A percentile compares a stretch with the other conserved stretches of the same genome.
Evolutionary conservation across 305 asterid genomes (phyloP).

Genomic region (Fraxinus platypoda): DNA sequence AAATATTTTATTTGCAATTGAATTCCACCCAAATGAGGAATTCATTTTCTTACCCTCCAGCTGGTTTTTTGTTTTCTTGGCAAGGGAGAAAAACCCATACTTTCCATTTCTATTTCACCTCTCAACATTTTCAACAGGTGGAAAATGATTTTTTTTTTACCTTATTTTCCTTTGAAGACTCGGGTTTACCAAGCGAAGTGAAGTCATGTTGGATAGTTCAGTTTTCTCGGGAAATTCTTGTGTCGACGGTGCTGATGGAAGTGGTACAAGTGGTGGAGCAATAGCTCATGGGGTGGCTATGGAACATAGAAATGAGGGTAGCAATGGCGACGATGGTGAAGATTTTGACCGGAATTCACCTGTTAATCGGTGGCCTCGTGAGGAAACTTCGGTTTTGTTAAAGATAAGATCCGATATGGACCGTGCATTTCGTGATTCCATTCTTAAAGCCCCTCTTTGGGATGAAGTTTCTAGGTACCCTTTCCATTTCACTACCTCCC

Average conservation of each 20-base stretch:
- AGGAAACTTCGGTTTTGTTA: conserved; percentile 70
- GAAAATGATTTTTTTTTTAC: conserved; percentile 6
- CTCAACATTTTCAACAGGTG: neutral
- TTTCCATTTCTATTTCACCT: no score
- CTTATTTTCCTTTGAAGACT: neutral
- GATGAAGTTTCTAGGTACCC: conserved; percentile 68
- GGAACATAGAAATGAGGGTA: conserved; percentile 33
- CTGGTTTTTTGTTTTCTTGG: no score
- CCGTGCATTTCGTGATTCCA: conserved; percentile 59
- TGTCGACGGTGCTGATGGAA: conserved; percentile 9
- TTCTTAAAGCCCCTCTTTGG: conserved; percentile 74
- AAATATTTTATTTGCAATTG: no score
- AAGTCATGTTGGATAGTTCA: conserved; percentile 46
- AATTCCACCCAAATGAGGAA: no score
- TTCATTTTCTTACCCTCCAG: no score
- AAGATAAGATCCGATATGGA: conserved; percentile 80
- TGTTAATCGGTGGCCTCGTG: conserved; percentile 74
- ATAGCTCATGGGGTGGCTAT: conserved; percentile 26
- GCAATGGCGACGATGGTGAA: conserved; percentile 32
- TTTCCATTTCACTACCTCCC: conserved; percentile 4
- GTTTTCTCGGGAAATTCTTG: conserved; percentile 38
- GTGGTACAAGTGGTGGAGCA: conserved; percentile 30
- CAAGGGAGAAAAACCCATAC: no score
- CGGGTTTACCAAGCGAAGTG: conserved; percentile 14
- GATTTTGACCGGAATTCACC: conserved; percentile 41